Conservation (phyloP, 1,139 yeast species). For the Debaryomyces subglobosus region DNA sequence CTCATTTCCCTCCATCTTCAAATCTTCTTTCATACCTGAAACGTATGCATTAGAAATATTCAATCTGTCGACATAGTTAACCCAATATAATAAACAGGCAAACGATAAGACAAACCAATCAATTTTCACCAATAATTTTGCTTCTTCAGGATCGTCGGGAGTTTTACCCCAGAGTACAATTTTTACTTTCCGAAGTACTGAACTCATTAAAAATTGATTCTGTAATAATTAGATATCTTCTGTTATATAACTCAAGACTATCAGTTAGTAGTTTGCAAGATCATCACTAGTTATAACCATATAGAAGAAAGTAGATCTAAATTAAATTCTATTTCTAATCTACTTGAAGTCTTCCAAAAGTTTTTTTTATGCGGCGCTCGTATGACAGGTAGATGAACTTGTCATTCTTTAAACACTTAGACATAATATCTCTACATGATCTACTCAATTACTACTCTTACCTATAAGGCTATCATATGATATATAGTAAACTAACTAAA, state of each 20-base stretch:
- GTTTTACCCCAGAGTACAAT: slow-evolving; percentile 41
- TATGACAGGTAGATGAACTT: not conserved
- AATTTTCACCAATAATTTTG: slow-evolving; percentile 47
- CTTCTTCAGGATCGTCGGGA: slow-evolving; percentile 41
- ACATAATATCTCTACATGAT: not conserved
- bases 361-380: not conserved
- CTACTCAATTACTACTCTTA: too few relatives aligned
- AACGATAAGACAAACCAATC: slow-evolving; percentile 61
- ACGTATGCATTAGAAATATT: slow-evolving; percentile 62
- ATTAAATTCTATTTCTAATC: not conserved
- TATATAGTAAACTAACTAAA: too few relatives aligned
- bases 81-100: slow-evolving; percentile 59
- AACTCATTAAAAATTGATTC: not conserved
- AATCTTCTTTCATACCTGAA: slow-evolving; percentile 59
- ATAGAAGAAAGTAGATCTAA: not conserved
- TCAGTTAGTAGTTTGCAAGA: not conserved
- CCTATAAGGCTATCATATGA: too few relatives aligned
- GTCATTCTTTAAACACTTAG: not conserved
- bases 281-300: not conserved
- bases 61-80: slow-evolving; percentile 47
- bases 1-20: slow-evolving; percentile 52
- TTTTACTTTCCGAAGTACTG: slow-evolving; percentile 2
- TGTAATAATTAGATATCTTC: not conserved
- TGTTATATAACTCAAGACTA: not conserved
- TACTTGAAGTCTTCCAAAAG: not conserved